Evolutionary conservation across 225 moss, liverwort and hornwort species (phyloP).

Genomic region (Pseudoscleropodium purum): DNA sequence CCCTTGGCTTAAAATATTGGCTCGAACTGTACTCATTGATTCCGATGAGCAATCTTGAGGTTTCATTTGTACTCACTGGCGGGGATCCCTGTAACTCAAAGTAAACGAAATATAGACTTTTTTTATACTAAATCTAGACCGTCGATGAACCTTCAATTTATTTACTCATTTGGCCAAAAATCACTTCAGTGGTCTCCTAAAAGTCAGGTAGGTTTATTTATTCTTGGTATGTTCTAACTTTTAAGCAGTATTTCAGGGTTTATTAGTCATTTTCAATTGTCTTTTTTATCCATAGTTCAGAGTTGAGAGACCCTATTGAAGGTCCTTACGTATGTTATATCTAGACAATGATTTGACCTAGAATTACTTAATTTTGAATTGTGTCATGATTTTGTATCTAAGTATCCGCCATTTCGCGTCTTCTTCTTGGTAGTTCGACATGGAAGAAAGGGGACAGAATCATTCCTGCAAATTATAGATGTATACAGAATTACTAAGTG

Average conservation of each 20-base stretch:
- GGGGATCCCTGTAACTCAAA: not conserved
- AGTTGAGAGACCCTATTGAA: not conserved
- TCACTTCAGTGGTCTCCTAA: not conserved
- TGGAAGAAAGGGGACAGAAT: not conserved
- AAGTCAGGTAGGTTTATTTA: not conserved
- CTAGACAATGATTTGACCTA: not conserved
- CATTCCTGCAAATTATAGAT: not conserved
- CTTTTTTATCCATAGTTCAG: not conserved
- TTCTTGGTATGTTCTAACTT: not conserved
- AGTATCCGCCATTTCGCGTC: not conserved
- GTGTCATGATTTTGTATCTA: not conserved
- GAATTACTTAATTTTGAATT: not conserved
- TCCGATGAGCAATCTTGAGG: not conserved
- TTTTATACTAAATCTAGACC: not conserved
- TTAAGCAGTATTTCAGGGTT: not conserved
- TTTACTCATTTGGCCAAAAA: not conserved
- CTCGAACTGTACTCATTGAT: not conserved
- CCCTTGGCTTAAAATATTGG: not conserved
- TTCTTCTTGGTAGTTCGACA: not conserved
- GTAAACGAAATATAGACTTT: not conserved
- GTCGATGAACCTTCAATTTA: not conserved
- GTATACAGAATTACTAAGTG: not conserved
- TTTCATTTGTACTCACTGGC: not conserved
- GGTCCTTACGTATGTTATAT: not conserved
- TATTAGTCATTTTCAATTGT: not conserved